These are phyloP conservation scores for Phialophora verrucosa DNA, from an alignment of 2,329 filamentous ascomycete species.

Conservation along the genomic window DNA sequence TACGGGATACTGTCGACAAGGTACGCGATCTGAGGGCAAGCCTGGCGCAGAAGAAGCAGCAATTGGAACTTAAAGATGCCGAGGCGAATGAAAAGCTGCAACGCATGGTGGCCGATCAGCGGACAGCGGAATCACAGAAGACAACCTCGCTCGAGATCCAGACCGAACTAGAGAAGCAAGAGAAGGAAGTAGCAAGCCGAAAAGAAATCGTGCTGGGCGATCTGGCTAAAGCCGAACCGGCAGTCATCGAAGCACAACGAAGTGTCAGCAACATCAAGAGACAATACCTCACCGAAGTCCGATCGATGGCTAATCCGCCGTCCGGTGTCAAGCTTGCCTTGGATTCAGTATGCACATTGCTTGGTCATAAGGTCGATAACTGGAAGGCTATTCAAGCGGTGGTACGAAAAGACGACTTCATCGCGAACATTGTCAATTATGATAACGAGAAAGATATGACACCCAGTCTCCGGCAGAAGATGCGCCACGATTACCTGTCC, in stretches of 20 bases:
- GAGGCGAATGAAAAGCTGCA: slow-evolving; percentile 98
- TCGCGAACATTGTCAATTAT: slow-evolving; percentile 95
- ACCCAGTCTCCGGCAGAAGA: slow-evolving; percentile 76
- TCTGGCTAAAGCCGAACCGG: slow-evolving; percentile 88
- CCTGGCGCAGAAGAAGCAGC: slow-evolving; percentile 90
- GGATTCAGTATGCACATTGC: slow-evolving; percentile 92
- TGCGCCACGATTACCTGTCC: slow-evolving; percentile 89
- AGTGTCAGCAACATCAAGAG: slow-evolving; percentile 99
- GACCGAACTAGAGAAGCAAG: slow-evolving; percentile 82
- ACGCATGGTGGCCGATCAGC: slow-evolving; percentile 95
- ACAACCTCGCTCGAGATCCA: slow-evolving; percentile 88
- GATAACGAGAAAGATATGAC: slow-evolving; percentile 98
- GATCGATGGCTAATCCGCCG: slow-evolving; percentile 94
- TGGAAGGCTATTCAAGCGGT: slow-evolving; percentile 93
- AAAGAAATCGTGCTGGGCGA: slow-evolving; percentile 85
- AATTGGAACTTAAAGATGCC: slow-evolving; percentile 89
- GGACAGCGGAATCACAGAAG: slow-evolving; percentile 90
- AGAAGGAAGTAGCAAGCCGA: slow-evolving; percentile 81
- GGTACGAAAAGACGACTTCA: slow-evolving; percentile 92
- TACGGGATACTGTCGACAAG: slow-evolving; percentile 95
- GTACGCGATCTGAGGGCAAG: slow-evolving; percentile 89
- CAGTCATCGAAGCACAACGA: slow-evolving; percentile 88
- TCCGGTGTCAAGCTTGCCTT: slow-evolving; percentile 88
- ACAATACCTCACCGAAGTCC: slow-evolving; percentile 94
- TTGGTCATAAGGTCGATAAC: slow-evolving; percentile 85